Conservation (phyloP, 164 flowering plant genomes). For the Chimonanthus salicifolius region DNA sequence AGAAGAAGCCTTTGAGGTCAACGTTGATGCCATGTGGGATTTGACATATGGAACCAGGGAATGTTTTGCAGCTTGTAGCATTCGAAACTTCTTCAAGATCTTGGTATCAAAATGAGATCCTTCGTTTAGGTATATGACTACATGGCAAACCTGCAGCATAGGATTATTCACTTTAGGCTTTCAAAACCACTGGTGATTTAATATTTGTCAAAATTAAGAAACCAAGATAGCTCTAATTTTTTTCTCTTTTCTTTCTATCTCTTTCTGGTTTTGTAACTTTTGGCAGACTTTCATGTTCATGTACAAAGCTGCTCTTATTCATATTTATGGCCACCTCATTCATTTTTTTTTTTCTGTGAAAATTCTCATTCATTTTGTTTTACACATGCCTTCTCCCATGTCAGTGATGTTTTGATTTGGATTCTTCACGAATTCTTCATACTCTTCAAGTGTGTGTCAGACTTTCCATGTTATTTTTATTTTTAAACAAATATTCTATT, state of each 20-base stretch:
- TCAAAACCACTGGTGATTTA: not conserved
- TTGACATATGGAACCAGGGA: slow-evolving; percentile 53
- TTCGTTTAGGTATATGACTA: slow-evolving; percentile 67
- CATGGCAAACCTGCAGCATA: slow-evolving; percentile 85
- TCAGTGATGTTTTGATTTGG: no score
- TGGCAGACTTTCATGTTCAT: not conserved
- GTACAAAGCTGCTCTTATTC: not conserved
- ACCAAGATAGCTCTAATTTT: not conserved
- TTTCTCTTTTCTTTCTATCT: not conserved
- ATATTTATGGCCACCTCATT: not conserved
- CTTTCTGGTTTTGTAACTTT: not conserved
- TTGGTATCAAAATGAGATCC: slow-evolving; percentile 78
- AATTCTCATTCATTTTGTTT: not conserved
- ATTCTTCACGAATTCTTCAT: no score
- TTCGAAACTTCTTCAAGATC: slow-evolving; percentile 55
- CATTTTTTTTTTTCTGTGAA: not conserved
- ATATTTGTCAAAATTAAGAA: slow-evolving; percentile 5
- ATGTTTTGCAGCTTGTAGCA: slow-evolving; percentile 82
- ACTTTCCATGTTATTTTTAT: no score
- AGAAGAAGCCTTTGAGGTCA: slow-evolving; percentile 35
- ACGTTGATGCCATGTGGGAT: slow-evolving; percentile 35
- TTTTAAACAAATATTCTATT: no score
- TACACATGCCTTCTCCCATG: no score
- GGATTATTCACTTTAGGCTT: slow-evolving; percentile 6
- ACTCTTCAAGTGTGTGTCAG: no score